Conservation (phyloP, 192 early-diverging fungal species). For the Coemansia umbellata region DNA sequence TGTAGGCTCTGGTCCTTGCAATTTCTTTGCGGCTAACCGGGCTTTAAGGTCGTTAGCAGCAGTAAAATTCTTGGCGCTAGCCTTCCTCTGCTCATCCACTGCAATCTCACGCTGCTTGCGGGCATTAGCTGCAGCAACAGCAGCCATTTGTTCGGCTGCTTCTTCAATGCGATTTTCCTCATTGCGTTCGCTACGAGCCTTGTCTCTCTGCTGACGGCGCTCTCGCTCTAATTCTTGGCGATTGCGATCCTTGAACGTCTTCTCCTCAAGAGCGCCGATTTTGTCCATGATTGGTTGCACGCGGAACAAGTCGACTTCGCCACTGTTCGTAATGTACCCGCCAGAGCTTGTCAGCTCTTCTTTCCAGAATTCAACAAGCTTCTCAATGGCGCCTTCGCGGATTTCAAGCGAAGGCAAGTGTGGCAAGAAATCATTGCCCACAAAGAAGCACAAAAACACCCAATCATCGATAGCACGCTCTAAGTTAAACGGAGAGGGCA, state of each 20-base stretch:
- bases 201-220: slow-evolving; percentile 17
- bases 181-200: slow-evolving; percentile 10
- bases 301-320: slow-evolving; percentile 69
- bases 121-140: slow-evolving; percentile 50
- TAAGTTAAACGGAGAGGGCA: slow-evolving; percentile 79
- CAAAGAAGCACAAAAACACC: slow-evolving; percentile 95
- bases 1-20: not conserved
- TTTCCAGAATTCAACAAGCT: slow-evolving; percentile 88
- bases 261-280: slow-evolving; percentile 79
- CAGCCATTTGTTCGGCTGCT: slow-evolving; percentile 48
- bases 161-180: slow-evolving; percentile 30
- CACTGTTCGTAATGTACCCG: slow-evolving; percentile 83
- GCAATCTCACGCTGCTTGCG: slow-evolving; percentile 18
- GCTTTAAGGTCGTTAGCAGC: slow-evolving; percentile 65
- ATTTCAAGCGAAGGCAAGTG: slow-evolving; percentile 93
- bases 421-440: slow-evolving; percentile 97
- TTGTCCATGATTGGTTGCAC: slow-evolving; percentile 77
- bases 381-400: slow-evolving; percentile 89
- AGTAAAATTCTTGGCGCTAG: slow-evolving; percentile 49
- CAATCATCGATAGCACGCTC: slow-evolving; percentile 96
- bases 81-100: slow-evolving; percentile 8
- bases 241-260: slow-evolving; percentile 68
- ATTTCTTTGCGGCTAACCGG: slow-evolving; percentile 28
- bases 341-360: slow-evolving; percentile 65
- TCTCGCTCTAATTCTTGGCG: slow-evolving; percentile 52